Conservation (phyloP, 2,329 filamentous ascomycete species). For the Scytalidium sp. region DNA sequence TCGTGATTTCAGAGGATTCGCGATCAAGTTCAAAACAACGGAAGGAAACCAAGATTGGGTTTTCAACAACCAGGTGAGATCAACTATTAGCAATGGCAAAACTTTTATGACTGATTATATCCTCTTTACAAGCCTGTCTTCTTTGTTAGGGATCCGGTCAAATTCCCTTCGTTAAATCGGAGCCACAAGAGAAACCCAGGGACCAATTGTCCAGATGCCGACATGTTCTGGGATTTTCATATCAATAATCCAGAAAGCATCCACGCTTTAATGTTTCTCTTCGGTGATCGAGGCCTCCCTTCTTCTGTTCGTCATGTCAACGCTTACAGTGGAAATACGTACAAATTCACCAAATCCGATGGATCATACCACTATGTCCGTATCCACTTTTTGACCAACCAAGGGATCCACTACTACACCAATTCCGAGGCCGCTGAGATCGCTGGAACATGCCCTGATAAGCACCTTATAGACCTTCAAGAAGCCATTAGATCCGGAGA, state of each 20-base stretch:
- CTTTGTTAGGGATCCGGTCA: constrained; percentile 71
- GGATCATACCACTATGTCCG: constrained; percentile 48
- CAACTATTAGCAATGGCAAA: neutral
- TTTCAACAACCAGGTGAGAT: constrained; percentile 56
- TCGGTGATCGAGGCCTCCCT: constrained; percentile 47
- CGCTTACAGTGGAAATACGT: constrained; percentile 46
- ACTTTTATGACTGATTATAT: neutral
- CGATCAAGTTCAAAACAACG: constrained; percentile 66
- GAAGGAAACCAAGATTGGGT: constrained; percentile 73
- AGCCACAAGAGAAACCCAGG: constrained; percentile 43
- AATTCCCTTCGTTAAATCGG: constrained; percentile 74
- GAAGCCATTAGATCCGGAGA: constrained; percentile 43
- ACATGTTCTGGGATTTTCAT: constrained; percentile 35
- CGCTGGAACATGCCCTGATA: constrained; percentile 33
- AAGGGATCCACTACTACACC: constrained; percentile 42
- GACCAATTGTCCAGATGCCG: constrained; percentile 31
- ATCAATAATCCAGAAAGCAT: constrained; percentile 43
- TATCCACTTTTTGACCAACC: constrained; percentile 45
- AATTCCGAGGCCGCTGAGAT: constrained; percentile 30
- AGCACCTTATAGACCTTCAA: constrained; percentile 34
- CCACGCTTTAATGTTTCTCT: constrained; percentile 50
- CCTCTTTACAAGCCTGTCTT: constrained; percentile 57
- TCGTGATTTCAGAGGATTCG: constrained; percentile 65
- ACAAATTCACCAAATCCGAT: constrained; percentile 40
- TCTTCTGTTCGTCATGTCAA: constrained; percentile 42